A percentile compares a stretch with the other conserved stretches of the same genome.
Conservation (phyloP, 371 early-diverging fungal genomes). For the Lichtheimia ornata region DNA sequence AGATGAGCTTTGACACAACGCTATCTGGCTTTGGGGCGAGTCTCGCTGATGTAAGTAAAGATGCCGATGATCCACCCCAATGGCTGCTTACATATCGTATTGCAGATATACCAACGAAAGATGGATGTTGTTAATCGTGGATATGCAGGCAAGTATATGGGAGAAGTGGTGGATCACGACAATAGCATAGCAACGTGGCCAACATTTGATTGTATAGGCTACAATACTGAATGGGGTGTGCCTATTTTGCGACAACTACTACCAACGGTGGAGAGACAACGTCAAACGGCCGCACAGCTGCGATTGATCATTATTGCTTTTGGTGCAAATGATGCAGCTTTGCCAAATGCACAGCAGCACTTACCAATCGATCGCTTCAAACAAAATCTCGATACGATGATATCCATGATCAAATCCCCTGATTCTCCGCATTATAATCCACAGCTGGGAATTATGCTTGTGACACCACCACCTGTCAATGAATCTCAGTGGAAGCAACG, state of each 20-base stretch:
- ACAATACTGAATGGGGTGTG: conserved; percentile 72
- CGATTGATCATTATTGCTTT: conserved; percentile 74
- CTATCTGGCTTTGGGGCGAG: conserved; percentile 71
- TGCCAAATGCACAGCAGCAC: conserved; percentile 54
- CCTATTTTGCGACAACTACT: conserved; percentile 62
- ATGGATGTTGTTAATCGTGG: conserved; percentile 82
- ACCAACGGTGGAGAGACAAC: conserved; percentile 38
- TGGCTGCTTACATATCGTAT: too few species aligned
- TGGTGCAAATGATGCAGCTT: conserved; percentile 84
- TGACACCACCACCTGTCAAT: conserved; percentile 81
- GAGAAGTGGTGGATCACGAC: not conserved
- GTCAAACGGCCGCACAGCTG: conserved; percentile 34
- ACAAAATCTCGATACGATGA: conserved; percentile 58
- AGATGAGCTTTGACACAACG: conserved; percentile 66
- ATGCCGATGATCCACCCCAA: not conserved
- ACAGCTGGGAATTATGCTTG: conserved; percentile 59
- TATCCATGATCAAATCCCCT: conserved; percentile 51
- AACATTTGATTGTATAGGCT: conserved; percentile 43
- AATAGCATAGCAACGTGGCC: not conserved
- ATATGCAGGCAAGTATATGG: conserved; percentile 56
- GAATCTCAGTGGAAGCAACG: conserved; percentile 52
- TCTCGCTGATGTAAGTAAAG: conserved; percentile 51
- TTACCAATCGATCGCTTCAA: conserved; percentile 67
- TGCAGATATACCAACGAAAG: conserved; percentile 65
- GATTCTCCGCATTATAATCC: conserved; percentile 59